phyloP scores from a whole-genome alignment of 139 green algal species.

The Coelastrella sp. region DNA sequence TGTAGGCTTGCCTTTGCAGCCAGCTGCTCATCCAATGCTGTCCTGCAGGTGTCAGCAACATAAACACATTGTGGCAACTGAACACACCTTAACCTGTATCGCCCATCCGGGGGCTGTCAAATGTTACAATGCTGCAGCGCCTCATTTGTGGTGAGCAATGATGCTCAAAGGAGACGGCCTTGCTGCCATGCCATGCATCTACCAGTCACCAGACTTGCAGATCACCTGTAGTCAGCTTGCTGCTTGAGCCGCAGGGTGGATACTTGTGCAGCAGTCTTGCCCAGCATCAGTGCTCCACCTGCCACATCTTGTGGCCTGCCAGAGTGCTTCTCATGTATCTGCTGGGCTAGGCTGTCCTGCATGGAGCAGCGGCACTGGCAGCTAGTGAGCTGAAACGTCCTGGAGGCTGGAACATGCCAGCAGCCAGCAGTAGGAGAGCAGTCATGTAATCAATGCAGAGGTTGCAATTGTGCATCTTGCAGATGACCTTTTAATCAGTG shows the following conservation, averaged over 20 bases:
- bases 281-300: conserved; percentile 4
- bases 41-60: not conserved
- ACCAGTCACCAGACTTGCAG: not conserved
- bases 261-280: not conserved
- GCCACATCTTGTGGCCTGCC: not conserved
- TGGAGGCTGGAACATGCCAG: too few relatives aligned
- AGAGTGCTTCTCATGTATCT: conserved; percentile 23
- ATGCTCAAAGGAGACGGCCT: not conserved
- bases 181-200: not conserved
- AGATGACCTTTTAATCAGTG: too few relatives aligned
- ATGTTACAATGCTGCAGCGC: too few relatives aligned
- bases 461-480: too few relatives aligned
- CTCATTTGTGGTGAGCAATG: too few relatives aligned
- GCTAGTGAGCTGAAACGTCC: too few relatives aligned
- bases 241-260: not conserved
- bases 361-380: not conserved
- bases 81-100: not conserved
- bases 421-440: too few relatives aligned
- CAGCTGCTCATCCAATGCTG: conserved; percentile 9
- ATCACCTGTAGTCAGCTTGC: conserved; percentile 26
- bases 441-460: too few relatives aligned
- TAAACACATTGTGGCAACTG: not conserved
- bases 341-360: conserved; percentile 2
- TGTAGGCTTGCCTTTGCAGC: not conserved
- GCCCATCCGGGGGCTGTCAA: too few relatives aligned